Conservation (phyloP, 441 rosid species). For the Manihot esculenta region DNA sequence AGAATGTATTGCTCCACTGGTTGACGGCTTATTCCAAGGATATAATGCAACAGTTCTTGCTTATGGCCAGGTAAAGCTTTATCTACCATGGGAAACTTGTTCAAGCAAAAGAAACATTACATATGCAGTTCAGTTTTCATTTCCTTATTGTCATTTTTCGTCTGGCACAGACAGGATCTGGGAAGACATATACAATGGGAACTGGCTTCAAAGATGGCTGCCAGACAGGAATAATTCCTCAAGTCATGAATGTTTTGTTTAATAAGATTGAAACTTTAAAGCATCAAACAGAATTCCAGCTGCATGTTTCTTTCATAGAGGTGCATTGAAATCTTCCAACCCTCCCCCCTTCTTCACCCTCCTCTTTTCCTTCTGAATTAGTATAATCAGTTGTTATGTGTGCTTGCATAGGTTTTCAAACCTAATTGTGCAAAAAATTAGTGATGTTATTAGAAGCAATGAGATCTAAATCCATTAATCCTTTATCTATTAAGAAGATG, state of each 20-base stretch:
- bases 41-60: constrained; percentile 98
- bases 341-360: not conserved
- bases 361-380: not conserved
- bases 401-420: not conserved
- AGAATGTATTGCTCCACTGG: constrained; percentile 80
- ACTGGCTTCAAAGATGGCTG: constrained; percentile 81
- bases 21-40: constrained; percentile 97
- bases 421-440: not conserved
- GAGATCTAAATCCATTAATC: not conserved
- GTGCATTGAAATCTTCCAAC: constrained; percentile 37
- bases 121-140: constrained; percentile 1
- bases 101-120: constrained; percentile 3
- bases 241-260: constrained; percentile 83
- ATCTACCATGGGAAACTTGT: constrained; percentile 9
- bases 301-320: constrained; percentile 97
- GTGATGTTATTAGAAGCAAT: not conserved
- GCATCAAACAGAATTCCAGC: constrained; percentile 77
- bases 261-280: constrained; percentile 72
- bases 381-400: not conserved
- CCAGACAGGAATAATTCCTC: constrained; percentile 81
- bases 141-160: constrained; percentile 24
- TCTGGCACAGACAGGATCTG: constrained; percentile 87
- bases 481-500: not conserved
- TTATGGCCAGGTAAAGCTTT: constrained; percentile 82
- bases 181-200: constrained; percentile 99